Percentiles rank a stretch among this genome's conserved stretches.
These are phyloP conservation scores for Cenchrus purpureus DNA, from an alignment of 176 grass and related monocot species.

Conservation along the genomic window DNA sequence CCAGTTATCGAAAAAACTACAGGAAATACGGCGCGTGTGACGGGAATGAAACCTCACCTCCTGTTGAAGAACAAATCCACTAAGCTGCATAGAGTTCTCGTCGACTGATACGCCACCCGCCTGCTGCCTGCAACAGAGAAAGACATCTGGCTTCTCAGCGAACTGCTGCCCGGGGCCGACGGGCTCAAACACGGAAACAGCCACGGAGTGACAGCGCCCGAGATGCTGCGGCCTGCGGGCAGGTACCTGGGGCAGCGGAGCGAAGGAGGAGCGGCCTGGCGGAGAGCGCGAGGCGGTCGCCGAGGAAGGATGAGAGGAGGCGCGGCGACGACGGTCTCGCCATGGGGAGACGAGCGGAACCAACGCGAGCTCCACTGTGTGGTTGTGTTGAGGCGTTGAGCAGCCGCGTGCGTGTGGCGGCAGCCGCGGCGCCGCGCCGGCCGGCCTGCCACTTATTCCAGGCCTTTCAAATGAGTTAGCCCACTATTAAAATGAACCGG, in stretches of 20 bases:
- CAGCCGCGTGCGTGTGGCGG: not conserved
- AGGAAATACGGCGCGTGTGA: constrained; percentile 9
- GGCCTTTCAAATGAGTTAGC: not conserved
- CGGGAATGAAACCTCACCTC: constrained; percentile 48
- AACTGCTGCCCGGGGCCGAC: not conserved
- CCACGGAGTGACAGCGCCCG: not conserved
- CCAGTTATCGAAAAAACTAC: not conserved
- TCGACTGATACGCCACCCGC: constrained; percentile 47
- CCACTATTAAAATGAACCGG: not conserved
- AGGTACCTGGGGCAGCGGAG: constrained; percentile 25
- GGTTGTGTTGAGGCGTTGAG: not conserved
- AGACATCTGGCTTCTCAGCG: constrained; percentile 17
- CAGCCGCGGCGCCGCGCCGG: not conserved
- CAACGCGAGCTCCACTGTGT: not conserved
- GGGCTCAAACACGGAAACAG: not conserved
- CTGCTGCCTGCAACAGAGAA: constrained; percentile 49
- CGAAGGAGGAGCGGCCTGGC: constrained; percentile 42
- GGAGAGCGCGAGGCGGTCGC: constrained; percentile 60
- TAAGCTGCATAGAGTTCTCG: constrained; percentile 75
- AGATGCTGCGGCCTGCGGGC: not conserved
- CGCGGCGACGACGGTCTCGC: constrained; percentile 60
- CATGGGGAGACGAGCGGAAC: constrained; percentile 44
- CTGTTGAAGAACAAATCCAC: constrained; percentile 86
- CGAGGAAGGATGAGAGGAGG: constrained; percentile 76
- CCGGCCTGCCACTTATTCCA: not conserved